phyloP scores from a whole-genome alignment of 2,329 filamentous ascomycete genomes.

The Chaetomiaceae sp. region DNA sequence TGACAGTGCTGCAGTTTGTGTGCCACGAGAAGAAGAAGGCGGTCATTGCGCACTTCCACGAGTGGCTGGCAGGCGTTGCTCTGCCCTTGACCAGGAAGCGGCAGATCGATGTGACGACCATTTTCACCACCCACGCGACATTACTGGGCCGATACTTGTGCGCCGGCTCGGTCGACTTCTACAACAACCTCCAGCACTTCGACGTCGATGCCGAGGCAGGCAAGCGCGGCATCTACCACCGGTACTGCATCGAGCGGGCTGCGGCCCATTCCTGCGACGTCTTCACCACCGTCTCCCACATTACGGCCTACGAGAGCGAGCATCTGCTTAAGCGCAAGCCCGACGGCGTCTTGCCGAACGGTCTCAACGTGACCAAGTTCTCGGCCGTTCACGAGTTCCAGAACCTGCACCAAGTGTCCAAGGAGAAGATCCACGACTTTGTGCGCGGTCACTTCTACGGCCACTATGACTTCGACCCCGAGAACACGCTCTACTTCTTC shows the following conservation, averaged over 20 bases:
- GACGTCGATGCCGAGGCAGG: slow-evolving; percentile 95
- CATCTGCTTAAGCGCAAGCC: slow-evolving; percentile 96
- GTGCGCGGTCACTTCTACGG: slow-evolving; percentile 97
- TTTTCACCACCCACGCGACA: slow-evolving; percentile 97
- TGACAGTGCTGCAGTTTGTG: slow-evolving; percentile 60
- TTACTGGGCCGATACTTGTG: slow-evolving; percentile 93
- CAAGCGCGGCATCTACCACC: slow-evolving; percentile 96
- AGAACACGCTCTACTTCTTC: slow-evolving; percentile 97
- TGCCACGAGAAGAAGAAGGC: slow-evolving; percentile 86
- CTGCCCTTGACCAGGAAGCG: slow-evolving; percentile 88
- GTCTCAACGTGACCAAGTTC: slow-evolving; percentile 97
- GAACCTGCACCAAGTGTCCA: slow-evolving; percentile 91
- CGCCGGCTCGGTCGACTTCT: slow-evolving; percentile 96
- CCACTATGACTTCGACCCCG: slow-evolving; percentile 92
- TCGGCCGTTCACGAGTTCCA: slow-evolving; percentile 98
- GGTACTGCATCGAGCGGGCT: slow-evolving; percentile 95
- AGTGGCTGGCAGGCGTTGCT: slow-evolving; percentile 94
- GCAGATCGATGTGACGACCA: slow-evolving; percentile 92
- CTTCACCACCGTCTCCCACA: slow-evolving; percentile 97
- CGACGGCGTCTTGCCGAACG: slow-evolving; percentile 92
- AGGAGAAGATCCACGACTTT: slow-evolving; percentile 98
- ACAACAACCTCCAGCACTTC: slow-evolving; percentile 97
- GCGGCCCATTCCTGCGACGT: slow-evolving; percentile 90
- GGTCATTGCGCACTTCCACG: slow-evolving; percentile 97
- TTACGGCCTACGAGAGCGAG: slow-evolving; percentile 97